Base-by-base conservation (phyloP, 306 rosid genomes). In the Datisca glomerata region DNA sequence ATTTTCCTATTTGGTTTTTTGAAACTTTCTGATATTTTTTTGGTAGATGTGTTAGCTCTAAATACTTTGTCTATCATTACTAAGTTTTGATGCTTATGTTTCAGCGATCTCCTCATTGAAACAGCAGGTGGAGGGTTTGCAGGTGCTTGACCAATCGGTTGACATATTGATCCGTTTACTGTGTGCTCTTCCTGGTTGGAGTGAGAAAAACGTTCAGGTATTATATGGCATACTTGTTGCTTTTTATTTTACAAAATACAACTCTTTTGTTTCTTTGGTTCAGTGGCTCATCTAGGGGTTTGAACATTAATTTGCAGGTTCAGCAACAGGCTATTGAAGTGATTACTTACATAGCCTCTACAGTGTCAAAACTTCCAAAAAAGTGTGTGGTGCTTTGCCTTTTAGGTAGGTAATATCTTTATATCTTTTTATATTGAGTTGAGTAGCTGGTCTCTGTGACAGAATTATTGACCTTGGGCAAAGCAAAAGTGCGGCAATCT, bases 121-220 rank as follows among this genome's bases (percentile, higher is more conserved):
- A 59, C 76, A 78, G 63, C 81, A 78, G 69, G 94, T 91, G 14
- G 94, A 85, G 59, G 75, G 76, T 52, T 65, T 91, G 44, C 79
- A 74, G 45, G 75, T 62, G 45, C 80, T 91, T 62, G 61, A 68
- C 46, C 72, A 45, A 21, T 80, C 80, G 2, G 85, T 69, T 37
- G 99, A 85, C 63, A 65, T 91, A 55, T 68, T 91, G 53, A 55
- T 85, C 65, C 89, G 92, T 57, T 69, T 91, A 64, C 71, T 91
- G 18, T 80, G 96, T 53, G 51, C 68, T 61, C 69, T 85, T 58
- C 99, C 99, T 57, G 99, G 99, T 21, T 91, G 99, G 99, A 72
- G 78, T 37, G 99, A 91, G 69, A 91, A 91, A 65, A 91, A 91
- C 64, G 99, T 91, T 75, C 99, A 91, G 96, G 99, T 85, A 66